Evolutionary conservation across 768 basidiomycete genomes (phyloP).

Genomic region (Leccinellum albellum): DNA sequence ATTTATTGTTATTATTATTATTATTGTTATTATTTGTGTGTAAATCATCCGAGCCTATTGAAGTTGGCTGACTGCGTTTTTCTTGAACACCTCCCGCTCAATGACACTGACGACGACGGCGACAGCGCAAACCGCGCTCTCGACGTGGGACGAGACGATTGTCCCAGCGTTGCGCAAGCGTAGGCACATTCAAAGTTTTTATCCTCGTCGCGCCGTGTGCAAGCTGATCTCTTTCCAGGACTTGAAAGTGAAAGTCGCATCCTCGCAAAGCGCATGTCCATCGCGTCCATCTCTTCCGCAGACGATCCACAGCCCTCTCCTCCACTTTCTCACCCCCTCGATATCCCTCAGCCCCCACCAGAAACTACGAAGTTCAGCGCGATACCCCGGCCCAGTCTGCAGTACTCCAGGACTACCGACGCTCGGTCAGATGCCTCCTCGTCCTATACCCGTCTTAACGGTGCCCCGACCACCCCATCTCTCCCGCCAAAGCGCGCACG

Average conservation of each 20-base stretch:
- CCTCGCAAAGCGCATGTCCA: slow-evolving; percentile 74
- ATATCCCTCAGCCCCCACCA: slow-evolving; percentile 16
- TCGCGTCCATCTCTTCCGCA: slow-evolving; percentile 58
- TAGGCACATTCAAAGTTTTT: slow-evolving; percentile 32
- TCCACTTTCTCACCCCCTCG: slow-evolving; percentile 17
- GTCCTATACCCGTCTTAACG: slow-evolving; percentile 24
- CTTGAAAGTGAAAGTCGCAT: slow-evolving; percentile 76
- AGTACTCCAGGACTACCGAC: slow-evolving; percentile 33
- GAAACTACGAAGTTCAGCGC: slow-evolving; percentile 39
- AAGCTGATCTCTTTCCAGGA: slow-evolving; percentile 40
- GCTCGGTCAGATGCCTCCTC: slow-evolving; percentile 22
- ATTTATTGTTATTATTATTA: not conserved
- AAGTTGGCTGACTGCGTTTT: slow-evolving; percentile 7
- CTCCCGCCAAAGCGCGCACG: slow-evolving; percentile 48
- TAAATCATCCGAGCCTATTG: too few species aligned
- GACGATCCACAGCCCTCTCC: slow-evolving; percentile 39
- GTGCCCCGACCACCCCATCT: slow-evolving; percentile 30
- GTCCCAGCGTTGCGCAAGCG: slow-evolving; percentile 79
- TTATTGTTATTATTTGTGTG: not conserved
- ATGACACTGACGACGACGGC: slow-evolving; percentile 41
- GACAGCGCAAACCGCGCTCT: slow-evolving; percentile 35
- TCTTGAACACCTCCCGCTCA: slow-evolving; percentile 11
- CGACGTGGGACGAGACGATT: slow-evolving; percentile 79
- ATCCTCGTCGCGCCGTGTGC: not conserved
- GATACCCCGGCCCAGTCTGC: slow-evolving; percentile 46